A percentile compares a stretch with the other conserved stretches of the same genome.
These are phyloP conservation scores for Torulaspora franciscae DNA, from an alignment of 805 yeast species.

Conservation along the genomic window DNA sequence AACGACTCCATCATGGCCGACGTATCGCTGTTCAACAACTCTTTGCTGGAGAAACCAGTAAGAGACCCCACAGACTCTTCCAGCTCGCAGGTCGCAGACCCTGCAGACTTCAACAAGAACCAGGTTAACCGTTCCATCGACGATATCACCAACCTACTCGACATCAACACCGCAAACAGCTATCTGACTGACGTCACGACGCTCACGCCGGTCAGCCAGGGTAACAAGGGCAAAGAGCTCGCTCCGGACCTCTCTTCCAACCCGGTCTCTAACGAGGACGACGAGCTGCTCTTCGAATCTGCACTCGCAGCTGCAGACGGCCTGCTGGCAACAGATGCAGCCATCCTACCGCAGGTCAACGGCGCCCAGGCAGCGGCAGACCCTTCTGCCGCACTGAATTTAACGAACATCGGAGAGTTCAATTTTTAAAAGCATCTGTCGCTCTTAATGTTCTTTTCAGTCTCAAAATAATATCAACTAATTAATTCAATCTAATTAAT, in stretches of 20 bases:
- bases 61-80: conserved; percentile 8
- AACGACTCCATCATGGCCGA: conserved; percentile 13
- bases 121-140: conserved; percentile 1
- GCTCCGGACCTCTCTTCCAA: conserved; percentile 3
- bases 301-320: conserved; percentile 1
- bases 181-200: neutral
- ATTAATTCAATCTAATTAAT: neutral
- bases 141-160: conserved; percentile 2
- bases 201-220: conserved; percentile 3
- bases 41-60: conserved; percentile 9
- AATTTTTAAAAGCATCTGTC: neutral
- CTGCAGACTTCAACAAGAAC: neutral
- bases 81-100: neutral
- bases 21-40: conserved; percentile 15
- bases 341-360: neutral
- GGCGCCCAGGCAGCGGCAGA: neutral
- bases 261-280: conserved; percentile 6
- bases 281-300: conserved; percentile 7
- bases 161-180: neutral
- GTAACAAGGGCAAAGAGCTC: neutral
- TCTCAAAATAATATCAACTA: neutral
- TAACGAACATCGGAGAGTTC: conserved; percentile 2
- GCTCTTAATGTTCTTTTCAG: too few relatives aligned
- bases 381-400: neutral
- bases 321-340: neutral